Percentiles rank a stretch among this genome's conserved stretches.
Evolutionary conservation across 192 early-diverging fungal species (phyloP).

Genomic region (Backusella mclennaniae): DNA sequence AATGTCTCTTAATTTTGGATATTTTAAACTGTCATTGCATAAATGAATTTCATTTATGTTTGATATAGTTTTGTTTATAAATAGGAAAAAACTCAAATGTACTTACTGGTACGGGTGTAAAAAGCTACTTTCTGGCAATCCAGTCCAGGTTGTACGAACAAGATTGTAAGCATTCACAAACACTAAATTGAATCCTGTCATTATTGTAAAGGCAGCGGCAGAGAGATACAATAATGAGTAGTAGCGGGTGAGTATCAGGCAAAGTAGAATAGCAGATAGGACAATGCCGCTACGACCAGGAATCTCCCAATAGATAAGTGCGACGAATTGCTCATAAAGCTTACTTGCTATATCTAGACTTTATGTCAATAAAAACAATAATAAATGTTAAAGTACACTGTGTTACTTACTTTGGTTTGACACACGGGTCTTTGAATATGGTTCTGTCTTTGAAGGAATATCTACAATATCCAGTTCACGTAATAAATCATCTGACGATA

Average conservation of each 20-base stretch:
- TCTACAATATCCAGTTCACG: background rate
- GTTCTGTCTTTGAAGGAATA: background rate
- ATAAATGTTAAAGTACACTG: background rate
- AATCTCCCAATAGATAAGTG: constrained; percentile 33
- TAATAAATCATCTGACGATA: constrained; percentile 10
- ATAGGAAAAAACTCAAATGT: no score
- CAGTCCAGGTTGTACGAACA: constrained; percentile 11
- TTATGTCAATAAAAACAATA: background rate
- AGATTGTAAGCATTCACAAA: constrained; percentile 31
- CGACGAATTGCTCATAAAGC: background rate
- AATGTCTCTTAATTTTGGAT: background rate
- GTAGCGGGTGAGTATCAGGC: constrained; percentile 30
- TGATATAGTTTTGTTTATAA: no score
- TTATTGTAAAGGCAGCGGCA: constrained; percentile 21
- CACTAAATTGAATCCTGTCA: constrained; percentile 33
- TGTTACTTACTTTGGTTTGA: background rate
- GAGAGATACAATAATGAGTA: constrained; percentile 30
- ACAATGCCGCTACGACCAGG: constrained; percentile 19
- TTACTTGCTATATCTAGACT: background rate
- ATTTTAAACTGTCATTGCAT: background rate
- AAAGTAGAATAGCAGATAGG: constrained; percentile 10
- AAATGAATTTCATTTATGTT: background rate
- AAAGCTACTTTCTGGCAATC: background rate
- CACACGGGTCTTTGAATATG: background rate
- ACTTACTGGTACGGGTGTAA: constrained; percentile 31